Evolutionary conservation across 306 rosid species (phyloP).

Genomic region (Chamaecrista fasciculata): DNA sequence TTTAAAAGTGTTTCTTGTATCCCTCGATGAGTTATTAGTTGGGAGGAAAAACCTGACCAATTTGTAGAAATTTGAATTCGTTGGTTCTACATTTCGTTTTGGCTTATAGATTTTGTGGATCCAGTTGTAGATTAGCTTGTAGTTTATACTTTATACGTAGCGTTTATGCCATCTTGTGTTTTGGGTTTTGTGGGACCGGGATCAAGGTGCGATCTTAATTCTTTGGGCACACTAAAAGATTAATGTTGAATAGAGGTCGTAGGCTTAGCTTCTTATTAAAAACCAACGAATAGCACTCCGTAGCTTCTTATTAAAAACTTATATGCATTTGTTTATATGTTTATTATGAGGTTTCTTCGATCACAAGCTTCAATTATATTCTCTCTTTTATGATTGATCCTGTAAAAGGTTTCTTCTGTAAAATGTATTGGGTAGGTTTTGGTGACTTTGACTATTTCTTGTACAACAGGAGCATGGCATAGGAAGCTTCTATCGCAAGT

Average conservation of each 20-base stretch:
- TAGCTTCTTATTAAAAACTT: no score
- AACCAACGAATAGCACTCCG: neutral
- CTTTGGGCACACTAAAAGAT: neutral
- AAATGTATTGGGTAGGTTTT: slow-evolving; percentile 8
- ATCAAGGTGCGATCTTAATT: neutral
- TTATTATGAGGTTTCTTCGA: no score
- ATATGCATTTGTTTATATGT: no score
- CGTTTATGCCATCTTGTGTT: slow-evolving; percentile 4
- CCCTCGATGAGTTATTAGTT: neutral
- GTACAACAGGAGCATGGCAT: slow-evolving; percentile 65
- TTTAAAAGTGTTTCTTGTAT: neutral
- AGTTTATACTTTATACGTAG: neutral
- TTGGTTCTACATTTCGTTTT: slow-evolving; percentile 14
- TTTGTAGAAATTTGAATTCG: slow-evolving; percentile 8
- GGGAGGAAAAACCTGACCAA: slow-evolving; percentile 13
- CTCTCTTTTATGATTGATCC: no score
- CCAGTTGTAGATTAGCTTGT: no score
- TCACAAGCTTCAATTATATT: no score
- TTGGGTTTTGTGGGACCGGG: neutral
- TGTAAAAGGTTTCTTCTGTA: no score
- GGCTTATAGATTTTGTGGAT: neutral
- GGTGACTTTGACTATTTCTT: slow-evolving; percentile 18
- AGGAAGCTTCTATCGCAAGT: slow-evolving; percentile 69
- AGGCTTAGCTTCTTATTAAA: neutral
- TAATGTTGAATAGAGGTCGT: slow-evolving; percentile 10